phyloP scores from a whole-genome alignment of 1,284 basidiomycete genomes.

The Puccinia coronata region DNA sequence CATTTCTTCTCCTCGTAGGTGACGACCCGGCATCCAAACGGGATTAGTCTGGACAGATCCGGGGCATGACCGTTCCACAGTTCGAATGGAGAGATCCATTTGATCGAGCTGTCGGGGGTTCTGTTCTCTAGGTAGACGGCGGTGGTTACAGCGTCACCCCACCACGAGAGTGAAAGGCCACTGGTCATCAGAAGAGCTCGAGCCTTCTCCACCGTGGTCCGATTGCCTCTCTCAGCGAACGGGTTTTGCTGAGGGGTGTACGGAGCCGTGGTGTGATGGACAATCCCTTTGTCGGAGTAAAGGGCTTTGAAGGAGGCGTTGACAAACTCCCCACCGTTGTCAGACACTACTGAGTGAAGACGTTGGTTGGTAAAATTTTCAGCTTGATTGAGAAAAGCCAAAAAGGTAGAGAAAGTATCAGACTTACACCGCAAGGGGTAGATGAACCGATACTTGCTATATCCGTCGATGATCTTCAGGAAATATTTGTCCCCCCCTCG shows the following conservation, averaged over 20 bases:
- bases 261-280: neutral
- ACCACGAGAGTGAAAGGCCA: neutral
- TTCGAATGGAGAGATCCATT: neutral
- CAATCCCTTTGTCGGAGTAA: neutral
- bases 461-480: constrained; percentile 20
- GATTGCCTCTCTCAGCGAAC: neutral
- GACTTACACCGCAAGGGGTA: constrained; percentile 16
- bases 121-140: constrained; percentile 5
- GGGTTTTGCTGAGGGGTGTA: constrained; percentile 19
- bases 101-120: neutral
- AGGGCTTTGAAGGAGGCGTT: neutral
- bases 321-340: constrained; percentile 21
- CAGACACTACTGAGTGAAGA: neutral
- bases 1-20: neutral
- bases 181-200: neutral
- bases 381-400: neutral
- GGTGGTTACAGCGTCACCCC: constrained; percentile 22
- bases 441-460: neutral
- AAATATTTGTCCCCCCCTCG: neutral
- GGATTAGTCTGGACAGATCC: neutral
- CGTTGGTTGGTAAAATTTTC: neutral
- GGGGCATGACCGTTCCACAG: neutral
- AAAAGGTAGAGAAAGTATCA: neutral
- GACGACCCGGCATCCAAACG: constrained; percentile 1
- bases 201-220: neutral